Conservation (phyloP, 23 red algal species). For the Gracilaria domingensis region DNA sequence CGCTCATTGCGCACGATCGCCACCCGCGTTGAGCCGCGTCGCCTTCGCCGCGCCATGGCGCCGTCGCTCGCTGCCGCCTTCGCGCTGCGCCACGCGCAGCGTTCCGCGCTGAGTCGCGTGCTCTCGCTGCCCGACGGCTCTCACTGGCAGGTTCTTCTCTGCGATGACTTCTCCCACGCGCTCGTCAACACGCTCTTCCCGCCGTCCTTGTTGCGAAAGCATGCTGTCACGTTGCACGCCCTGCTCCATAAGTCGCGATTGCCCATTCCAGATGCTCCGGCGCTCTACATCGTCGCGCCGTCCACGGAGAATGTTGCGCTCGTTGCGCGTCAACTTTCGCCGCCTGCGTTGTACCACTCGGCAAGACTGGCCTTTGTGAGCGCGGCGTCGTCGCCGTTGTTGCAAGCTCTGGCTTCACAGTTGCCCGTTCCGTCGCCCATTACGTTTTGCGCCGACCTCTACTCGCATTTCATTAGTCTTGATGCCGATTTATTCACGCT, state of each 20-base stretch:
- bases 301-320: constrained; percentile 72
- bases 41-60: constrained; percentile 11
- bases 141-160: constrained; percentile 87
- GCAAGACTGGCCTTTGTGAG: constrained; percentile 68
- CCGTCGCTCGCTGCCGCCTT: constrained; percentile 1
- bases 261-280: constrained; percentile 87
- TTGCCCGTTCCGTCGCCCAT: constrained; percentile 70
- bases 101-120: constrained; percentile 5
- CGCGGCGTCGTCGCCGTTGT: constrained; percentile 33
- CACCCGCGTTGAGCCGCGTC: not conserved
- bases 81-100: constrained; percentile 18
- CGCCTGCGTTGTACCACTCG: constrained; percentile 47
- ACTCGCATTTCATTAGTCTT: constrained; percentile 82
- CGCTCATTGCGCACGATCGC: not conserved
- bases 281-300: constrained; percentile 82
- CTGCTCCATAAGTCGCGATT: constrained; percentile 25
- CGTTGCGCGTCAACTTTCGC: constrained; percentile 65
- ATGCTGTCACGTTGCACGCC: constrained; percentile 83
- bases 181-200: constrained; percentile 67
- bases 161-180: constrained; percentile 65
- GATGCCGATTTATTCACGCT: constrained; percentile 90
- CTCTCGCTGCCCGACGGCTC: not conserved
- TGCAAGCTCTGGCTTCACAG: constrained; percentile 73
- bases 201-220: constrained; percentile 69
- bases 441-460: constrained; percentile 70